Evolutionary conservation across 345 rosid species (phyloP).

Genomic region (Salix arbutifolia): DNA sequence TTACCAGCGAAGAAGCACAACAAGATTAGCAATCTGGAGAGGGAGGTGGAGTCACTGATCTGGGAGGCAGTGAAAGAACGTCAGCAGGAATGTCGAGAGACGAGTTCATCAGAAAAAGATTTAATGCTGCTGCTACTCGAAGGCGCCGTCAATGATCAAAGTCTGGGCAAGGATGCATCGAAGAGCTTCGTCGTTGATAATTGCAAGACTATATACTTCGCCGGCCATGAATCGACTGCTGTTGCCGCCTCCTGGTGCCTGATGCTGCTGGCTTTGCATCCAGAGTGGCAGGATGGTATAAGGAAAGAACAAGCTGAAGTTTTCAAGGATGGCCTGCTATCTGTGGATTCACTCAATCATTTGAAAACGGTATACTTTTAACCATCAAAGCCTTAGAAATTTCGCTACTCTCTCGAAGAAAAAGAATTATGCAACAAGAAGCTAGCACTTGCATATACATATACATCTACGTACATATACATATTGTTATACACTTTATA

Average conservation of each 20-base stretch:
- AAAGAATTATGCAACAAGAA: too few species aligned
- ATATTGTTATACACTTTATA: too few species aligned
- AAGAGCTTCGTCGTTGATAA: conserved; percentile 69
- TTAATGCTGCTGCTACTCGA: conserved; percentile 65
- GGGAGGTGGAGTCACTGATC: conserved; percentile 53
- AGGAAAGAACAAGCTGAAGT: conserved; percentile 46
- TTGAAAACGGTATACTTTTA: conserved; percentile 35
- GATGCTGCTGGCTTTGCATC: conserved; percentile 75
- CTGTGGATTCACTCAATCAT: conserved; percentile 46
- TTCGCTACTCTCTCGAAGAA: too few species aligned
- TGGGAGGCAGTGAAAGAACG: conserved; percentile 70
- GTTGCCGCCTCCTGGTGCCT: conserved; percentile 77
- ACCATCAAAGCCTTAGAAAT: too few species aligned
- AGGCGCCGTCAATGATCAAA: conserved; percentile 41
- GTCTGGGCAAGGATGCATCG: conserved; percentile 36
- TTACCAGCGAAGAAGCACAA: conserved; percentile 34
- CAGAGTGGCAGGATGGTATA: conserved; percentile 66
- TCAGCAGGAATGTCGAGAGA: conserved; percentile 31
- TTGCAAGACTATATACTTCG: conserved; percentile 80
- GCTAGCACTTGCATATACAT: too few species aligned
- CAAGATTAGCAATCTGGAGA: conserved; percentile 46
- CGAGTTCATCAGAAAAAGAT: conserved; percentile 42
- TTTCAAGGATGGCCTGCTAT: conserved; percentile 35
- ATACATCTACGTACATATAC: too few species aligned
- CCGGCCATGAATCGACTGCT: conserved; percentile 76